Base-by-base conservation (phyloP, 495 filamentous ascomycete genomes). In the Neurospora intermedia region DNA sequence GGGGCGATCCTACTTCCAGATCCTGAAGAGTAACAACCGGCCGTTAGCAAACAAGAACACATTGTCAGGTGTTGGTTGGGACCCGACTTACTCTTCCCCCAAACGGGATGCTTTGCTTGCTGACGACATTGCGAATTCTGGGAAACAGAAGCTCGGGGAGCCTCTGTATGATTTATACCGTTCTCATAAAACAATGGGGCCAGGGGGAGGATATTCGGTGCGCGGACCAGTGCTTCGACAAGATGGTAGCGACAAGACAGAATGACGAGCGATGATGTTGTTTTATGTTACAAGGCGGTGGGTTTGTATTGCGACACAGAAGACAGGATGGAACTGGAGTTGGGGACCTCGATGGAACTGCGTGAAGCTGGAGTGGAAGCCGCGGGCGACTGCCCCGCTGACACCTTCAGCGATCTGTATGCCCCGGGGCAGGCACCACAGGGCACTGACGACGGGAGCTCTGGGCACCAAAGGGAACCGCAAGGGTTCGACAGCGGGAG, bases 91-190 rank as follows among this genome's bases (percentile, higher is more conserved):
- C 96, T 99, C 96, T 91, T 99, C 96, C 80, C 96, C 96, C 80
- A 97, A 87, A 76, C 96, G 91, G 74, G 93, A 92, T 75, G 94
- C 93, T 86, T 97, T 98, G 45, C 89, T 91, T 69, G 94, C 91
- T 76, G 94, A 92, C 93, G 94, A 92, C 93, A 95, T 92, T 73
- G 76, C 69, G 73, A 40, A 62, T 10, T 16, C 6, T 66, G 6
- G 4, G 20, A 39, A 9, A 10, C 13, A 40, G 39, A 11, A 27
- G 54, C 69, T 46, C 75, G 62, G 11, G 46, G 31, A 39, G 38
- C 71, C 40, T 71, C 48, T n/a, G 7, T 38, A 59, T 15, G 4
- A 39, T 23, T n/a, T 43, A 48, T 9, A 15, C 2, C 9, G 31
- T 70, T 43, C 4, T 69, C 66, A 73, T 73, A 62, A 73, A 45